phyloP scores from a whole-genome alignment of 2,329 filamentous ascomycete genomes.

The Remersonia thermophila region DNA sequence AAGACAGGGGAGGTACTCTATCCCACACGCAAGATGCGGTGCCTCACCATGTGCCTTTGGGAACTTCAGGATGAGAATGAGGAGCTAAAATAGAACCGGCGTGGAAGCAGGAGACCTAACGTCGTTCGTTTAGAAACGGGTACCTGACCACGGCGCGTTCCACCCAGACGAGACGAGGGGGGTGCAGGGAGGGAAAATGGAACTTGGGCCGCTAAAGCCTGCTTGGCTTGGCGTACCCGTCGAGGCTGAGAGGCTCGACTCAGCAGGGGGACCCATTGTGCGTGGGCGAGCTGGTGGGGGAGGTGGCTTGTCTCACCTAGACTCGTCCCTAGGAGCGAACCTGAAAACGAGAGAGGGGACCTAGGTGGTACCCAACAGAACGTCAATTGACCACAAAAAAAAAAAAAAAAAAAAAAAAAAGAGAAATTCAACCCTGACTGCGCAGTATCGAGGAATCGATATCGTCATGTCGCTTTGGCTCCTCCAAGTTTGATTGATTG shows the following conservation, averaged over 20 bases:
- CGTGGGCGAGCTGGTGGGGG: constrained; percentile 20
- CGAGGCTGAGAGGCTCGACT: constrained; percentile 11
- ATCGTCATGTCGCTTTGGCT: no score
- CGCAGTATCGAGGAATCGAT: no score
- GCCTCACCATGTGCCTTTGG: background rate
- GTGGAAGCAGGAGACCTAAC: constrained; percentile 4
- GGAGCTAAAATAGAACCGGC: constrained; percentile 6
- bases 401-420: constrained; percentile 3
- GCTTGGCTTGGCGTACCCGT: constrained; percentile 10
- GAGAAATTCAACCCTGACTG: background rate
- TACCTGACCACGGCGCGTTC: background rate
- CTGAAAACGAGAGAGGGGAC: no score
- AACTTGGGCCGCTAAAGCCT: constrained; percentile 6
- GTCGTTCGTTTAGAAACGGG: constrained; percentile 7
- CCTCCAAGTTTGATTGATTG: no score
- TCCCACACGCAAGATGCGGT: no score
- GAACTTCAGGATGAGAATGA: background rate
- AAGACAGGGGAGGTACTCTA: constrained; percentile 1
- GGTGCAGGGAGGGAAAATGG: constrained; percentile 5
- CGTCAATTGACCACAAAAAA: constrained; percentile 8
- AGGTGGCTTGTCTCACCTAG: constrained; percentile 28
- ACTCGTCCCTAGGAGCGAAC: constrained; percentile 14
- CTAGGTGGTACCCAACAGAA: no score
- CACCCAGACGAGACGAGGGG: constrained; percentile 12
- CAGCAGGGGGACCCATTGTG: background rate